Conservation (phyloP, 371 early-diverging fungal genomes). For the Batkoa obscura region DNA sequence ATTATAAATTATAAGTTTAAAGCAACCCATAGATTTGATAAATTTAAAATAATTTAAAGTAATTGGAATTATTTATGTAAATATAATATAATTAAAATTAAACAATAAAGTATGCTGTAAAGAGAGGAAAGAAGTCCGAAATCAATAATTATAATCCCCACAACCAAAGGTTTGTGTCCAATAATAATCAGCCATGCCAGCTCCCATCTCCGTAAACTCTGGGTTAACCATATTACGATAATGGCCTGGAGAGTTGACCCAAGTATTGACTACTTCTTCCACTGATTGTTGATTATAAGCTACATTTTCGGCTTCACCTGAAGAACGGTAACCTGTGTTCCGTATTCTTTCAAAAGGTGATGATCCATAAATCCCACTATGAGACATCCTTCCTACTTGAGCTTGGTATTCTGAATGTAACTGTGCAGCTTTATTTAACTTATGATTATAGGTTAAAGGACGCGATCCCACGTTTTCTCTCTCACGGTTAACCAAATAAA, state of each 20-base stretch:
- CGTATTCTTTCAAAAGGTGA: constrained; percentile 8
- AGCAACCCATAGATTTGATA: too few relatives aligned
- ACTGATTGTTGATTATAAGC: constrained; percentile 14
- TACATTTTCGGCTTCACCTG: constrained; percentile 18
- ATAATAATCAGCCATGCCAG: background rate
- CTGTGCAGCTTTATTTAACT: constrained; percentile 11
- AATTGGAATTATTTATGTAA: too few relatives aligned
- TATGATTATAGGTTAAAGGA: background rate
- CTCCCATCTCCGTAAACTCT: background rate
- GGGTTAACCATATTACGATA: constrained; percentile 2
- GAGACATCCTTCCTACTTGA: constrained; percentile 13
- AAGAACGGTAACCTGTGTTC: constrained; percentile 7
- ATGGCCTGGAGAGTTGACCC: constrained; percentile 5
- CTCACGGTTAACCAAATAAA: background rate
- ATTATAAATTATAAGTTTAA: too few relatives aligned
- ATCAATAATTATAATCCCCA: background rate
- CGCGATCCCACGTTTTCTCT: background rate
- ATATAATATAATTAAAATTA: too few relatives aligned
- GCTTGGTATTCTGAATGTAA: constrained; percentile 14
- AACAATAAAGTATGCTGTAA: too few relatives aligned
- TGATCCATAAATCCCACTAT: constrained; percentile 10
- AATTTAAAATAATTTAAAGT: too few relatives aligned
- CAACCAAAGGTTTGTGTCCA: constrained; percentile 5
- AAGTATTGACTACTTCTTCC: constrained; percentile 3
- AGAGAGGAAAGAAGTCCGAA: too few relatives aligned